Percentiles rank a stretch among this genome's conserved stretches.
These are phyloP conservation scores for Phytopythium kandeliae DNA, from an alignment of 352 stramenopile species.

Conservation along the genomic window DNA sequence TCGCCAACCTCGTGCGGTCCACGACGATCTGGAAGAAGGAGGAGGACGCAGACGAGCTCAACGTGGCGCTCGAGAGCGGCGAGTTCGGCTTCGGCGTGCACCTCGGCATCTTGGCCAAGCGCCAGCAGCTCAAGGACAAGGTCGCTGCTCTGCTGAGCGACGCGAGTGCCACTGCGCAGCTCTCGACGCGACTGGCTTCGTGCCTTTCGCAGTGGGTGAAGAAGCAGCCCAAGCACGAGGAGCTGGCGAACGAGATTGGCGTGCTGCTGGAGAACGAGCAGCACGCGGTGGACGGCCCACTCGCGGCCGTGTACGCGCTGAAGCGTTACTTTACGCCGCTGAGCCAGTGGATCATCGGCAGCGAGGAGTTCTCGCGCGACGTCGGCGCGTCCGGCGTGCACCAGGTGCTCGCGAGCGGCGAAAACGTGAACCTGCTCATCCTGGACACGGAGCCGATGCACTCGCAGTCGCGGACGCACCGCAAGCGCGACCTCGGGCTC, in stretches of 20 bases:
- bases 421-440: constrained; percentile 77
- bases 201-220: constrained; percentile 40
- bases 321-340: constrained; percentile 61
- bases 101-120: constrained; percentile 61
- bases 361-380: constrained; percentile 68
- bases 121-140: constrained; percentile 64
- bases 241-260: constrained; percentile 54
- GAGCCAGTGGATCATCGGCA: constrained; percentile 79
- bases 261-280: constrained; percentile 64
- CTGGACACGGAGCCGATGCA: constrained; percentile 74
- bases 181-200: constrained; percentile 42
- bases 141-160: constrained; percentile 35
- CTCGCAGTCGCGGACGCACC: constrained; percentile 52
- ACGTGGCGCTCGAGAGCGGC: constrained; percentile 45
- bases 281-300: constrained; percentile 24
- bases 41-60: constrained; percentile 23
- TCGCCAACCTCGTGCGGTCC: constrained; percentile 65
- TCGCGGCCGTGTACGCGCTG: constrained; percentile 42
- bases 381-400: constrained; percentile 65
- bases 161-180: constrained; percentile 11
- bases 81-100: constrained; percentile 76
- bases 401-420: constrained; percentile 63
- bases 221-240: constrained; percentile 51
- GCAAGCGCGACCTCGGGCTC: constrained; percentile 89
- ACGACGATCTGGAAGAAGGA: constrained; percentile 66